Percentiles rank a stretch among this genome's conserved stretches.
phyloP scores from a whole-genome alignment of 108 stramenopile genomes.

The Fragilariopsis cylindrus region DNA sequence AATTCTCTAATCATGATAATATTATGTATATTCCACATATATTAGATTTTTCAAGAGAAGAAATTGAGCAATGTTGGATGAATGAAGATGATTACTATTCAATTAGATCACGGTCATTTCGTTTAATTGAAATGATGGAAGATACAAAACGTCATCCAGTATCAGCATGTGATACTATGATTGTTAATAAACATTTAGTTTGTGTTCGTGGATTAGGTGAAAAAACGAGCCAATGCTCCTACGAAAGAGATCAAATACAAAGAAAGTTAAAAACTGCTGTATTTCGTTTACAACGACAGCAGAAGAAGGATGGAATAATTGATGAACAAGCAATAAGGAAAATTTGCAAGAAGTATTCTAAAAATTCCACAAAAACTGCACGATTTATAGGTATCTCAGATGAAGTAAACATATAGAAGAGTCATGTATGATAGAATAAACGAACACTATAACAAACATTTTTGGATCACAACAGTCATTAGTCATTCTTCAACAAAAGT shows the following conservation, averaged over 20 bases:
- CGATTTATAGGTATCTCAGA: conserved; percentile 11
- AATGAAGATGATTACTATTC: conserved; percentile 15
- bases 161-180: conserved; percentile 8
- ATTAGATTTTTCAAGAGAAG: background rate
- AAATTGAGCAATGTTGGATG: conserved; percentile 13
- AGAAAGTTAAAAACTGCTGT: conserved; percentile 5
- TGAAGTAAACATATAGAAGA: conserved; percentile 3
- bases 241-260: conserved; percentile 8
- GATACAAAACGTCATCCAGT: conserved; percentile 4
- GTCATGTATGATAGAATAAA: too few relatives aligned
- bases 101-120: conserved; percentile 1
- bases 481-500: too few relatives aligned
- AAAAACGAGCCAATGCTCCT: conserved; percentile 7
- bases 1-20: background rate
- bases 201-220: conserved; percentile 11
- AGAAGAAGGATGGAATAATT: background rate
- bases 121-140: conserved; percentile 15
- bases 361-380: conserved; percentile 13
- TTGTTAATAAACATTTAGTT: conserved; percentile 13
- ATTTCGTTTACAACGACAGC: conserved; percentile 3
- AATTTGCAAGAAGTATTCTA: conserved; percentile 8
- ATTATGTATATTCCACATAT: background rate
- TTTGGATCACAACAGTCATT: too few relatives aligned
- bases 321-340: background rate
- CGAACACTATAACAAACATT: too few relatives aligned